Conservation (phyloP, 768 basidiomycete species). For the Suillus spraguei region DNA sequence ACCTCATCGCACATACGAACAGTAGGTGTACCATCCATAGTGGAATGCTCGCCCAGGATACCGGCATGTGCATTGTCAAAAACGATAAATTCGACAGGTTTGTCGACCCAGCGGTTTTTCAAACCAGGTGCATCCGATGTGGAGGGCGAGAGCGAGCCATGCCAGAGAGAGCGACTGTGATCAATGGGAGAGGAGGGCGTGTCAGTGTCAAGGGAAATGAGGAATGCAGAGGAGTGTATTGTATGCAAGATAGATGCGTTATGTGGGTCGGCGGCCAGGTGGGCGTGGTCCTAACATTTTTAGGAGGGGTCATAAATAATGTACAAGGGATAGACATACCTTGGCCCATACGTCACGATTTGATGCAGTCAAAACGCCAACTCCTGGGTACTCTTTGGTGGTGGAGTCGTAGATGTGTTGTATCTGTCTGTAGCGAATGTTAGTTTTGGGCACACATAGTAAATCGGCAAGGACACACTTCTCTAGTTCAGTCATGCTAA, state of each 20-base stretch:
- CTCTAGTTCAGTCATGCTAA: conserved; percentile 67
- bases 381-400: conserved; percentile 61
- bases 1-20: conserved; percentile 72
- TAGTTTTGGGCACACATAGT: neutral
- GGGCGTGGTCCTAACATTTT: conserved; percentile 57
- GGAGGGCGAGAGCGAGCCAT: conserved; percentile 31
- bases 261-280: conserved; percentile 55
- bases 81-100: conserved; percentile 85
- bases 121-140: conserved; percentile 45
- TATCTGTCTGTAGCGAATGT: conserved; percentile 60
- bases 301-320: neutral
- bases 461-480: conserved; percentile 41
- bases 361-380: conserved; percentile 77
- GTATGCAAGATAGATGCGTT: conserved; percentile 68
- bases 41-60: conserved; percentile 90
- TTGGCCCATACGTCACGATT: conserved; percentile 91
- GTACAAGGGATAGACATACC: conserved; percentile 40
- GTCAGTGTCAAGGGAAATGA: conserved; percentile 74
- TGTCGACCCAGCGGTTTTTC: conserved; percentile 85
- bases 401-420: conserved; percentile 72
- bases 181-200: conserved; percentile 51
- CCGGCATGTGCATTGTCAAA: conserved; percentile 83
- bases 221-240: conserved; percentile 86
- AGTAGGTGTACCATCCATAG: conserved; percentile 90
- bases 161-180: conserved; percentile 78